Percentiles rank a stretch among this genome's conserved stretches.
These are phyloP conservation scores for Xerocomus minutiporus DNA, from an alignment of 1,284 basidiomycete species.

Conservation along the genomic window DNA sequence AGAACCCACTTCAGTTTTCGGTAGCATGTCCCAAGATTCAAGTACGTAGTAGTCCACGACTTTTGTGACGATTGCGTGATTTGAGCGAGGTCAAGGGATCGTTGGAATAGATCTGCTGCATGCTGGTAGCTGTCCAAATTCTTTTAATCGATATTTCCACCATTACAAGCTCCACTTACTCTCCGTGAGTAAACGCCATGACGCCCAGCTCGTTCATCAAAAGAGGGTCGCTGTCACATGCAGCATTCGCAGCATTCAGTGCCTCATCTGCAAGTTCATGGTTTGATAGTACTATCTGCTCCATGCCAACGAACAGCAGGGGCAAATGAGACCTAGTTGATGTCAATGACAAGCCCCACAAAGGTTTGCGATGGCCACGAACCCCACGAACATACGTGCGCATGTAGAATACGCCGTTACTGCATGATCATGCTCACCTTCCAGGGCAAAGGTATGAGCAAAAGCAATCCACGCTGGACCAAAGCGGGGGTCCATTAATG, in stretches of 20 bases:
- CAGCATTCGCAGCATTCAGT: constrained; percentile 71
- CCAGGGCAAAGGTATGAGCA: constrained; percentile 93
- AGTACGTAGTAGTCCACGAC: constrained; percentile 83
- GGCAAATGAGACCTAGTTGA: constrained; percentile 80
- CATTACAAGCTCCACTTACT: constrained; percentile 48
- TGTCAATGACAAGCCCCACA: constrained; percentile 5
- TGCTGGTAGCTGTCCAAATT: constrained; percentile 46
- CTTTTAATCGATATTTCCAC: constrained; percentile 4
- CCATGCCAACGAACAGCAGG: constrained; percentile 96
- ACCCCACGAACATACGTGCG: constrained; percentile 92
- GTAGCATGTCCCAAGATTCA: constrained; percentile 86
- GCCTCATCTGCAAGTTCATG: constrained; percentile 82
- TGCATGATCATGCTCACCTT: constrained; percentile 98
- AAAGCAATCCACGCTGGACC: constrained; percentile 97
- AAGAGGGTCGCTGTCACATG: constrained; percentile 85
- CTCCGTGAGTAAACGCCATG: constrained; percentile 81
- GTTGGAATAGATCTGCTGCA: constrained; percentile 69
- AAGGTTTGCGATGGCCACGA: constrained; percentile 24
- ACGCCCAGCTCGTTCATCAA: constrained; percentile 92
- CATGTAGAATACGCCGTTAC: constrained; percentile 98
- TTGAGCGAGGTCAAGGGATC: constrained; percentile 69
- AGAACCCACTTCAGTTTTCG: constrained; percentile 68
- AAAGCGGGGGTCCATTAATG: constrained; percentile 94
- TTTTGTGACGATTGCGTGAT: constrained; percentile 80
- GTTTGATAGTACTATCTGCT: constrained; percentile 90